Percentiles rank a stretch among this genome's conserved stretches.
Evolutionary conservation across 257 asterid genomes (phyloP).

Genomic region (Galeopsis tetrahit): DNA sequence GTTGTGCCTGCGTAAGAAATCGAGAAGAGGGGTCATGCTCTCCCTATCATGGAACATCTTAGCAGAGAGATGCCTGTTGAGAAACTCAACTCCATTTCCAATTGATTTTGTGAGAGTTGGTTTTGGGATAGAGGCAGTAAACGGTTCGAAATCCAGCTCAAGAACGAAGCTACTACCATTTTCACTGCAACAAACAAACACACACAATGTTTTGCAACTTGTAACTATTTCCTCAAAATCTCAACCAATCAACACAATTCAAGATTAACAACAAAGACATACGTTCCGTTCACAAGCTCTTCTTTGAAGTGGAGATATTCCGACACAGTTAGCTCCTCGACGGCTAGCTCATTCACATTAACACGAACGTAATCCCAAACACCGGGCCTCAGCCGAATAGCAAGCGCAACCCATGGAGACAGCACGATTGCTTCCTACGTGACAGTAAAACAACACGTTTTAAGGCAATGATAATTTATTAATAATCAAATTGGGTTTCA

Average conservation of each 20-base stretch:
- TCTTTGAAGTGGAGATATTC: slow-evolving; percentile 88
- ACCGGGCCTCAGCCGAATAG: slow-evolving; percentile 92
- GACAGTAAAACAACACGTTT: neutral
- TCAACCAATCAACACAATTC: neutral
- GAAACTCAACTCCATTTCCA: slow-evolving; percentile 98
- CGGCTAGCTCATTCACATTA: slow-evolving; percentile 62
- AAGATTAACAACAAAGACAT: slow-evolving; percentile 20
- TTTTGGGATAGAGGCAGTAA: slow-evolving; percentile 84
- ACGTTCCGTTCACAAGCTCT: slow-evolving; percentile 87
- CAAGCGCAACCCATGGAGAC: slow-evolving; percentile 97
- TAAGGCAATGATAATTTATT: too few species aligned
- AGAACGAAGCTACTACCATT: slow-evolving; percentile 82
- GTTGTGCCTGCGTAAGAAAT: slow-evolving; percentile 75
- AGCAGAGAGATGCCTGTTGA: slow-evolving; percentile 93
- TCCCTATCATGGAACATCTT: slow-evolving; percentile 96
- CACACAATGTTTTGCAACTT: neutral
- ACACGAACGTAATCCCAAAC: slow-evolving; percentile 91
- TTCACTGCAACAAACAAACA: slow-evolving; percentile 51
- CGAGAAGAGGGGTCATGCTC: slow-evolving; percentile 92
- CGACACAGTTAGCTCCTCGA: slow-evolving; percentile 85
- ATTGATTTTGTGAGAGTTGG: slow-evolving; percentile 94
- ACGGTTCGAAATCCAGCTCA: slow-evolving; percentile 95
- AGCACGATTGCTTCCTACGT: slow-evolving; percentile 80
- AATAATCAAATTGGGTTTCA: too few species aligned
- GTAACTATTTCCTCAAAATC: neutral